phyloP scores from a whole-genome alignment of 768 basidiomycete genomes.

The Floccularia luteovirens region DNA sequence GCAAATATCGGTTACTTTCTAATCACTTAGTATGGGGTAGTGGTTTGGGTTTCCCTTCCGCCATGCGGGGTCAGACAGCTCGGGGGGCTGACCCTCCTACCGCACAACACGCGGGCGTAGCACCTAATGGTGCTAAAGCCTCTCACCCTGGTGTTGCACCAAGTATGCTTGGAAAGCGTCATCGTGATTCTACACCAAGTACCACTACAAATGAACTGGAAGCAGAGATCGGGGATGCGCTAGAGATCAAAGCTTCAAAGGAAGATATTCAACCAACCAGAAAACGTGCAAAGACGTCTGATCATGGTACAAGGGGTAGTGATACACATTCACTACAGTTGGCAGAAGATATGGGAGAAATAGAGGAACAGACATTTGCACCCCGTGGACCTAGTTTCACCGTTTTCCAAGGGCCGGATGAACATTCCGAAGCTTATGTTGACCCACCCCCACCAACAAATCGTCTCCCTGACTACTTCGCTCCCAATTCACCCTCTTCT shows the following conservation, averaged over 20 bases:
- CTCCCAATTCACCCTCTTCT: slow-evolving; percentile 28
- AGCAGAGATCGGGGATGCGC: slow-evolving; percentile 28
- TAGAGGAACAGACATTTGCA: slow-evolving; percentile 3
- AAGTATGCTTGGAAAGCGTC: slow-evolving; percentile 59
- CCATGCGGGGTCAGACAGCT: neutral
- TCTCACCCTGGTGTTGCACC: slow-evolving; percentile 33
- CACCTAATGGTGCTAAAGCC: neutral
- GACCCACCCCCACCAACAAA: slow-evolving; percentile 46
- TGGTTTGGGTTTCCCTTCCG: neutral
- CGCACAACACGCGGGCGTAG: too few relatives aligned
- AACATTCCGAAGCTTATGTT: slow-evolving; percentile 17
- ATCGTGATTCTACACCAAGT: slow-evolving; percentile 42
- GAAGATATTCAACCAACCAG: slow-evolving; percentile 35
- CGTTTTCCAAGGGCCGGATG: slow-evolving; percentile 38
- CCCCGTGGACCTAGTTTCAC: slow-evolving; percentile 34
- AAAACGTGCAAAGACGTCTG: slow-evolving; percentile 39
- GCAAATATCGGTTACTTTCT: neutral
- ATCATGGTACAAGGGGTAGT: slow-evolving; percentile 6
- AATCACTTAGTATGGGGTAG: neutral
- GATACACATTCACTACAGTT: slow-evolving; percentile 9
- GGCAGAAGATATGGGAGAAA: neutral
- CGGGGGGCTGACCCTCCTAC: too few relatives aligned
- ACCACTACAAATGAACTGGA: slow-evolving; percentile 33
- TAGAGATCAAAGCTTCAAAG: slow-evolving; percentile 28
- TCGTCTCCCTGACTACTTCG: slow-evolving; percentile 45